Base-by-base conservation (phyloP, 2,329 filamentous ascomycete genomes). In the Exophiala lecanii-corni region DNA sequence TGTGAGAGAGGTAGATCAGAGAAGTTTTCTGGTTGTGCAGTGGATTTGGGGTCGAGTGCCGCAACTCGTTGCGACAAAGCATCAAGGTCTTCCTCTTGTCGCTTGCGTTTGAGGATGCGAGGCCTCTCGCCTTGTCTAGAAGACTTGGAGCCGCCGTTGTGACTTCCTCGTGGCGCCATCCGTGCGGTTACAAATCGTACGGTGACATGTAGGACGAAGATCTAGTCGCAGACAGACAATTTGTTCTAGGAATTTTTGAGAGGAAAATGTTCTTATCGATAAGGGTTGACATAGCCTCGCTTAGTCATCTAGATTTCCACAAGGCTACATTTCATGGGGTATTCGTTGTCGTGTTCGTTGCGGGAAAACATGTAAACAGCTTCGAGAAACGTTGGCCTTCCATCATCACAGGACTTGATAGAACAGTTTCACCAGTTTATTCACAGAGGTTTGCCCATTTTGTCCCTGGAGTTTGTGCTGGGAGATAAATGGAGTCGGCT, bases 1-100 rank as follows among this genome's bases (percentile, higher is more conserved):
- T 82, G 76, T 40, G 89, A 97, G 43, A 98, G 76, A 12, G 92
- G 92, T 0, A 98, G 76, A 45, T 95, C 81, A 56, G 81, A 74
- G 64, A 98, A 98, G 51, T 77, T 76, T 52, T 80, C 82, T 56
- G 76, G 71, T 12, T 77, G 67, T 51, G 58, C 55, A 39, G 69
- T 68, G 47, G 65, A 56, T 45, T 53, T 55, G 16, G 50, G 37
- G 43, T 73, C 66, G 45, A 73, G 61, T 26, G 68, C 66, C 47
- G 66, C 61, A 10, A 73, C 67, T 49, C 61, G 60, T 48, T 69
- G 59, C n/a, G 55, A 50, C 42, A 73, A 65, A 2, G 61, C 55
- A 10, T 63, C 59, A 19, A 73, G 49, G 42, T 69, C 64, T 26
- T 71, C 69, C 36, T 68, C 62, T 12, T 64, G 65, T 21, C 69